Conservation (phyloP, 495 filamentous ascomycete species). For the Xeromyces bisporus region DNA sequence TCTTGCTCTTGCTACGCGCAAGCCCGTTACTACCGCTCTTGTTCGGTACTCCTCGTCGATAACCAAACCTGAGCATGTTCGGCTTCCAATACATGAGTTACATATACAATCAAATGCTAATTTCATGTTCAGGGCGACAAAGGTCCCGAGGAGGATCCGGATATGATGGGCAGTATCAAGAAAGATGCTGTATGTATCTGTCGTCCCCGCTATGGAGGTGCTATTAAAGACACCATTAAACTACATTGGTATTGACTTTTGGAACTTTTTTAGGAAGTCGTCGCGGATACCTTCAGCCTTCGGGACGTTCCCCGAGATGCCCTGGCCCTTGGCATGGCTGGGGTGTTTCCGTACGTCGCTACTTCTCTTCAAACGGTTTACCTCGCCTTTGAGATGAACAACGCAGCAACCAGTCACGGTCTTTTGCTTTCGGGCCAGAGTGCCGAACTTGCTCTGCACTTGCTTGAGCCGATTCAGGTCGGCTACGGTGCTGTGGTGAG, state of each 20-base stretch:
- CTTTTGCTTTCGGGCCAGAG: constrained; percentile 50
- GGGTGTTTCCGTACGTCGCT: constrained; percentile 76
- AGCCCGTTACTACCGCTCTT: constrained; percentile 35
- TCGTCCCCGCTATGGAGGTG: no score
- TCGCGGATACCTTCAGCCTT: constrained; percentile 80
- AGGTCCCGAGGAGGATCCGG: constrained; percentile 27
- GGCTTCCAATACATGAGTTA: neutral
- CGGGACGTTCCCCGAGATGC: constrained; percentile 62
- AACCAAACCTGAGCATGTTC: constrained; percentile 16
- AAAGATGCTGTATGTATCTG: constrained; percentile 56
- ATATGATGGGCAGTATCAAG: constrained; percentile 53
- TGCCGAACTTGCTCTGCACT: constrained; percentile 54
- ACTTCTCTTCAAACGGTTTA: constrained; percentile 81
- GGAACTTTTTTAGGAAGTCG: constrained; percentile 38
- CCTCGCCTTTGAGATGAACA: constrained; percentile 66
- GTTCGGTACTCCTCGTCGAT: constrained; percentile 29
- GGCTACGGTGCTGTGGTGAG: constrained; percentile 84
- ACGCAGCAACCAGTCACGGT: constrained; percentile 44
- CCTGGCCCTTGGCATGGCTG: constrained; percentile 67
- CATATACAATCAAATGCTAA: constrained; percentile 14
- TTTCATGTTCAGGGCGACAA: constrained; percentile 8
- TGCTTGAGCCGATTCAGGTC: constrained; percentile 81
- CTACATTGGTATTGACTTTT: neutral
- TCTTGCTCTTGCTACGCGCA: constrained; percentile 29
- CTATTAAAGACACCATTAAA: no score